Base-by-base conservation (phyloP, 768 basidiomycete species). In the Lactarius akahatsu region DNA sequence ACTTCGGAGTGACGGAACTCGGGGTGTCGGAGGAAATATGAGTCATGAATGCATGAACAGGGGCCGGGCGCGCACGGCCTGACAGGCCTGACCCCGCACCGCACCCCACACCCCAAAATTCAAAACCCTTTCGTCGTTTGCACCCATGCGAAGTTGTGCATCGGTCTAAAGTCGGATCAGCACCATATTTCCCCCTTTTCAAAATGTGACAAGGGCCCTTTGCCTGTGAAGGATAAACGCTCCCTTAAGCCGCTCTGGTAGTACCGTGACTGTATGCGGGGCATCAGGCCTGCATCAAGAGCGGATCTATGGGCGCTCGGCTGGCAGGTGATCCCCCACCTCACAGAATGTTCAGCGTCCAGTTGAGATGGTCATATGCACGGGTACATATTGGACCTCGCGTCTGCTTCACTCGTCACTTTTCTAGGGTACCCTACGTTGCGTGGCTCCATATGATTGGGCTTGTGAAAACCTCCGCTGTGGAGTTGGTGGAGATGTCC, bases 401-500 rank as follows among this genome's bases (percentile, higher is more conserved):
- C 50, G 26, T 5, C 23, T 26, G 11, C 15, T 7, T 56, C 30
- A 16, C 16, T 32, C 54, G 15, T 56, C 54, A 56, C 55, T 32
- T 18, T 34, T 56, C 30, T 56, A 34, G 34, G 26, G 54, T 56
- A 50, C 34, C 56, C 11, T n/a, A 18, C 16, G 43, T 56, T 32
- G 57, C 57, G 57, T 64, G 63, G 47, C 63, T 23, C 26, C 10
- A 57, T 57, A 13, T 57, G 15, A 61, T 66, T 66, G 65, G 60
- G 7, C 36, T 47, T 30, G 32, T 30, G 23, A 40, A 52, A 52
- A 16, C 4, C 50, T 26, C 50, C 23, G 50, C 47, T 26, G 50
- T 26, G 50, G 50, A 52, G 50, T 52, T 52, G 50, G 50, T 50
- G 47, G 26, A 52, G 50, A 52, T 26, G 50, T 52, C 26, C 5